Base-by-base conservation (phyloP, 805 yeast species). In the Starmerella etchellsii region DNA sequence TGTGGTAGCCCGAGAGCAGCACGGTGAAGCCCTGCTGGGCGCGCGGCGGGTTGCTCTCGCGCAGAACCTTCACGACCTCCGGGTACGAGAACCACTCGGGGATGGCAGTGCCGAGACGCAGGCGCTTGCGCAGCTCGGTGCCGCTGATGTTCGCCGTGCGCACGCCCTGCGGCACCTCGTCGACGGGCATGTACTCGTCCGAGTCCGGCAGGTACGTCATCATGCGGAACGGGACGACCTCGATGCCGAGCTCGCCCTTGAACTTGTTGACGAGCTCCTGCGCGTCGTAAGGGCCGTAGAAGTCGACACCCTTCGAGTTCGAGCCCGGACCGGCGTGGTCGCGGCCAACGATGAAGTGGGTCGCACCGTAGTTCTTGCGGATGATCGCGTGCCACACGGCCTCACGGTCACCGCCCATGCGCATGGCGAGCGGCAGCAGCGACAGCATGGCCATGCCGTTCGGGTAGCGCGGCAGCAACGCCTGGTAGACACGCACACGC, bases 331-430 rank as follows among this genome's bases (percentile, higher is more conserved):
- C 96, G 39, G 97, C 97, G 58, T 87, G 97, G 63, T 87, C 96
- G 69, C 97, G 80, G 46, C 97, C 97, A 36, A 87, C 95, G 57
- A 87, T 87, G 68, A 88, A 88, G 62, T 88, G 96, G 39, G 95
- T 81, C 41, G 94, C 95, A 58, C 97, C 97, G 59, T 78, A 85
- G 67, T 87, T 87, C 69, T 84, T 83, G 65, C 97, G 81, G 60
- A 87, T 87, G 56, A 88, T 79, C 15, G 96, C 95, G 60, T 87
- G 97, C 96, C 96, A 88, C 34, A 87, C 81, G 19, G 97, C 97
- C 66, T 87, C 97, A 61, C 94, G 76, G 62, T 88, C 96, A 62
- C 97, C 97, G 42, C 91, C 96, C 97, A 87, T 87, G 71, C 97
- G 78, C 97, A 87, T 87, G 30, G 97, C 97, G 57, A 87, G 69